Conservation (phyloP, 2,329 filamentous ascomycete species). For the Didymella exigua region DNA sequence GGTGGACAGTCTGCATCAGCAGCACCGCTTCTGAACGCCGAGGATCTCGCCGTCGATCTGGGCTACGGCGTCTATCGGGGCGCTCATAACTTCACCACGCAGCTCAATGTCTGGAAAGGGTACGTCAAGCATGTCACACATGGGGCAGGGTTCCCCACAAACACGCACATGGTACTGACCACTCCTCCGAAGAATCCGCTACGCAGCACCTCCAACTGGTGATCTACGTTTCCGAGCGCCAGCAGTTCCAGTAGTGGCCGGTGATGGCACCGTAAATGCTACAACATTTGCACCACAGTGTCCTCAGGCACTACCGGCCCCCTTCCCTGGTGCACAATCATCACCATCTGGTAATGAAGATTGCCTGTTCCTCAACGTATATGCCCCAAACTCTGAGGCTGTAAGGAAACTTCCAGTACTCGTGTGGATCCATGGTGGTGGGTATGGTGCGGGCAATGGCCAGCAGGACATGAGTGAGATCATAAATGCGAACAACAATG, state of each 20-base stretch:
- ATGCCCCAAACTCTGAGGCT: constrained; percentile 31
- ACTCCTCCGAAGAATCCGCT: constrained; percentile 27
- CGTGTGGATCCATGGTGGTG: constrained; percentile 39
- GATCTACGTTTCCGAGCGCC: constrained; percentile 26
- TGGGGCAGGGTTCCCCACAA: not conserved
- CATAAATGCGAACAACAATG: constrained; percentile 56
- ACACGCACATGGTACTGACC: not conserved
- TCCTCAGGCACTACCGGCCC: constrained; percentile 20
- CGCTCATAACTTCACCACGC: constrained; percentile 17
- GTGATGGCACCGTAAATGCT: constrained; percentile 10
- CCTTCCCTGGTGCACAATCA: not conserved
- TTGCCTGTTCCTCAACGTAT: constrained; percentile 49
- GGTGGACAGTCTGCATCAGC: not conserved
- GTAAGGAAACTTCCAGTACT: constrained; percentile 42
- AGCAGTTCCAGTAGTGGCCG: constrained; percentile 17
- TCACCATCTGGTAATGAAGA: constrained; percentile 35
- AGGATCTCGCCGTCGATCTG: constrained; percentile 20
- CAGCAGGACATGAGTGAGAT: constrained; percentile 47
- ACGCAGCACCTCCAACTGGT: constrained; percentile 25
- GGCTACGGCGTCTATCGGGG: constrained; percentile 31
- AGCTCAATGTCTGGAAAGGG: constrained; percentile 35
- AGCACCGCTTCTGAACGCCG: not conserved
- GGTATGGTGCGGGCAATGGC: constrained; percentile 49
- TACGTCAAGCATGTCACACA: not conserved
- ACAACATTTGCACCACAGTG: constrained; percentile 21